Base-by-base conservation (phyloP, 345 rosid genomes). In the Populus pruinosa region DNA sequence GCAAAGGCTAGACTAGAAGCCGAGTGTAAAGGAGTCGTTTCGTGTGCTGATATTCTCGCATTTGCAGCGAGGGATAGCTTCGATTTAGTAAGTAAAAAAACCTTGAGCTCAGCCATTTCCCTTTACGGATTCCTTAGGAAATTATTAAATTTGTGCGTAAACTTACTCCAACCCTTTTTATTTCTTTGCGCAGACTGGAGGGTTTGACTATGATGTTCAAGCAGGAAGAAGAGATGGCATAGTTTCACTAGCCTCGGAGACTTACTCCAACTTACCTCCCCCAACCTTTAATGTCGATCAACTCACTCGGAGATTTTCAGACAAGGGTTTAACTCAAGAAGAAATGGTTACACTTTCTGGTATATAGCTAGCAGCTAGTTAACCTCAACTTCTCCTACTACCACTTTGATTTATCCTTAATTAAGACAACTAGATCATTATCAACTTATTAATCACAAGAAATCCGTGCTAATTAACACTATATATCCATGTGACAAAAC, bases 151-250 rank as follows among this genome's bases (percentile, higher is more conserved):
- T 23, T 7, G 14, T n/a, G 1, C 11, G 6, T 56, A 9, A 44
- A 56, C 16, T 2, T 20, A 10, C 53, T 0, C 25, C 13, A 8
- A 61, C 35, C 4, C n/a, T n/a, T 11, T 76, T 23, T 1, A 16
- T 18, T 39, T 13, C 47, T 10, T 14, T 2, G 18, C 16, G 74
- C 72, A 89, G 89, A 82, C 81, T 0, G 89, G 90, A 77, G 92
- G 94, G 4, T 1, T 73, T 21, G 84, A 81, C 31, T 90, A 87
- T 44, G 82, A 79, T 70, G 89, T 90, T 39, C 92, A 86, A 2
- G 88, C 88, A 0, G 94, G 92, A 66, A 84, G 92, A 82, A 89
- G 87, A 81, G 94, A 90, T 36, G 94, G 92, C 3, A 81, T 69
- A 77, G 79, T 79, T 73, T 90, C 94, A 4, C 21, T 74, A 2